Conservation (phyloP, 257 asterid genomes). For the Solanum medicagineum region DNA sequence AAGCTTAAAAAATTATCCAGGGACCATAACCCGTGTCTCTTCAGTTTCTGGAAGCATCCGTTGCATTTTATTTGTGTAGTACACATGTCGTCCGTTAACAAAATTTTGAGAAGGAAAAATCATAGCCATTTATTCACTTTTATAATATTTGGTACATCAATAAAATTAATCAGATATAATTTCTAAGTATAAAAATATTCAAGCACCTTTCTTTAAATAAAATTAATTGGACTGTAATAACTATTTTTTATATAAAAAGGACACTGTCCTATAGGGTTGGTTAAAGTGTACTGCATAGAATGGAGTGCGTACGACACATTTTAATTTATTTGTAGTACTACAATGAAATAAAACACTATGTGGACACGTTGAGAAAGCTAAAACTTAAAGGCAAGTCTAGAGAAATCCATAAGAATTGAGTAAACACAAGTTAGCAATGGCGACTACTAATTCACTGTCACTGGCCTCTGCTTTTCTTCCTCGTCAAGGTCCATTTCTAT, state of each 20-base stretch:
- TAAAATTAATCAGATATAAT: too few species aligned
- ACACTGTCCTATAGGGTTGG: not conserved
- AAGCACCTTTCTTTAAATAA: too few species aligned
- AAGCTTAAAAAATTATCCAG: not conserved
- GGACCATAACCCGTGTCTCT: not conserved
- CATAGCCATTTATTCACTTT: not conserved
- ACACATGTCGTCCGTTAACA: not conserved
- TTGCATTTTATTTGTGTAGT: not conserved
- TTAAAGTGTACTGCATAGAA: not conserved
- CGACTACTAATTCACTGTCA: slow-evolving; percentile 20
- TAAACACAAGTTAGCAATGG: slow-evolving; percentile 7
- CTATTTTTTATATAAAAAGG: not conserved
- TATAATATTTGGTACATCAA: too few species aligned
- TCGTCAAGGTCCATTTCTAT: slow-evolving; percentile 19
- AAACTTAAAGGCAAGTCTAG: not conserved
- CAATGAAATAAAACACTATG: not conserved
- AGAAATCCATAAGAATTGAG: not conserved
- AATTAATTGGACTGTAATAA: too few species aligned
- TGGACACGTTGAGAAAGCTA: not conserved
- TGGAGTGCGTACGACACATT: not conserved
- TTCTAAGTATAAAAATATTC: too few species aligned
- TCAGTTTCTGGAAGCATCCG: not conserved
- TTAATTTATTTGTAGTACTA: not conserved
- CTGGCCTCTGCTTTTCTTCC: slow-evolving; percentile 21
- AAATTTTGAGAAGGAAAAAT: not conserved